Conservation (phyloP, 1,284 basidiomycete genomes). For the Meira nashicola region DNA sequence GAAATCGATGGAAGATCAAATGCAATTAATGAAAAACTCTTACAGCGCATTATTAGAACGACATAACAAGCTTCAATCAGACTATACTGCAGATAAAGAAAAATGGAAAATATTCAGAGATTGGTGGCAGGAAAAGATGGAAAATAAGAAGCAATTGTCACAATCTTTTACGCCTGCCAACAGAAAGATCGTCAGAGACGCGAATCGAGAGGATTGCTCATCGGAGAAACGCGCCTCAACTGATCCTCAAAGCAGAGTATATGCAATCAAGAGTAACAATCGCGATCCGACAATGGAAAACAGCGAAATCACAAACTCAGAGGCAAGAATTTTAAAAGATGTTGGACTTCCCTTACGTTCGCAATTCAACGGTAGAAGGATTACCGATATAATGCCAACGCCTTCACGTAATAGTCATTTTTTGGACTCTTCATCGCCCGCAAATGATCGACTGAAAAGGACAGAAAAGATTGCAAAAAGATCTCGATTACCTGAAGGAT, state of each 20-base stretch:
- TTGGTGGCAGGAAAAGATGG: slow-evolving; percentile 8
- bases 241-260: neutral
- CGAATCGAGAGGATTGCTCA: neutral
- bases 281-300: too few species aligned
- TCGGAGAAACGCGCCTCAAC: neutral
- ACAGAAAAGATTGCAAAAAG: too few species aligned
- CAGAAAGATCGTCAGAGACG: neutral
- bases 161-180: slow-evolving; percentile 2
- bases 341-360: too few species aligned
- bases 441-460: too few species aligned
- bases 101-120: slow-evolving; percentile 8
- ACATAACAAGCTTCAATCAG: neutral
- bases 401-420: too few species aligned
- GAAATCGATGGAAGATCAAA: too few species aligned
- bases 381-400: too few species aligned
- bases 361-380: too few species aligned
- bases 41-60: neutral
- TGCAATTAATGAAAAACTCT: neutral
- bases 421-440: too few species aligned
- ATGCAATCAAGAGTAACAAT: neutral
- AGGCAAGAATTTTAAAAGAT: too few species aligned
- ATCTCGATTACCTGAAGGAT: too few species aligned
- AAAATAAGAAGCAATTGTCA: neutral
- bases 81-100: slow-evolving; percentile 1
- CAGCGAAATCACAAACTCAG: neutral